These are phyloP conservation scores for Penicillium steckii DNA, from an alignment of 495 filamentous ascomycete species.

Conservation along the genomic window DNA sequence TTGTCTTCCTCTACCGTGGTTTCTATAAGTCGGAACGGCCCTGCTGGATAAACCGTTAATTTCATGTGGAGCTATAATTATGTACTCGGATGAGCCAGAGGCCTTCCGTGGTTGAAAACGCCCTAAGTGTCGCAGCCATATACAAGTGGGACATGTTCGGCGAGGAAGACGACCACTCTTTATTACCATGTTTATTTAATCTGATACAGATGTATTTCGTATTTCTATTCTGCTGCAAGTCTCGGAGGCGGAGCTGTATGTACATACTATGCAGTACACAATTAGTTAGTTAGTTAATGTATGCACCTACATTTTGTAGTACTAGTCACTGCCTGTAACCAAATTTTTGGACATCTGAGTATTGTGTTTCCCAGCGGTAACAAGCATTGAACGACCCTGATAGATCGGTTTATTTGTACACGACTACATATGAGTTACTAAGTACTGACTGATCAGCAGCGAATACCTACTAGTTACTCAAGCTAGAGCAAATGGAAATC, in stretches of 20 bases:
- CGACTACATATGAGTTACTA: too few species aligned
- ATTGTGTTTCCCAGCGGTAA: too few species aligned
- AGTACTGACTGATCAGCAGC: too few species aligned
- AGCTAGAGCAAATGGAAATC: neutral
- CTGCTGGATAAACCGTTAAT: constrained; percentile 27
- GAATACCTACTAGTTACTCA: too few species aligned
- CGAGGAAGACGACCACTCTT: neutral
- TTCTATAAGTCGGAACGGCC: constrained; percentile 23
- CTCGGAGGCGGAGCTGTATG: neutral
- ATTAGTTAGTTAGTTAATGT: too few species aligned
- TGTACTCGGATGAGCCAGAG: constrained; percentile 5
- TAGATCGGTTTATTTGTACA: too few species aligned
- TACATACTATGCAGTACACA: neutral
- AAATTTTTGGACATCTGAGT: too few species aligned
- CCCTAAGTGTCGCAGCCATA: constrained; percentile 3
- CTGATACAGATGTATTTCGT: constrained; percentile 5
- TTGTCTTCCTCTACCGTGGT: constrained; percentile 25
- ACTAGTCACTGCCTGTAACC: too few species aligned
- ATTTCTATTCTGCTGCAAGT: constrained; percentile 14
- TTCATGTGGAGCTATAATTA: constrained; percentile 19
- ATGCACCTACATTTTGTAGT: too few species aligned
- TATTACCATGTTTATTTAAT: constrained; percentile 5
- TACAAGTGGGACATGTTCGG: constrained; percentile 7
- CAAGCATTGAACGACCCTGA: too few species aligned
- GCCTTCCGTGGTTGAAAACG: constrained; percentile 17